phyloP scores from a whole-genome alignment of 129 eudicot genomes.

The Flaveria ramosissima region DNA sequence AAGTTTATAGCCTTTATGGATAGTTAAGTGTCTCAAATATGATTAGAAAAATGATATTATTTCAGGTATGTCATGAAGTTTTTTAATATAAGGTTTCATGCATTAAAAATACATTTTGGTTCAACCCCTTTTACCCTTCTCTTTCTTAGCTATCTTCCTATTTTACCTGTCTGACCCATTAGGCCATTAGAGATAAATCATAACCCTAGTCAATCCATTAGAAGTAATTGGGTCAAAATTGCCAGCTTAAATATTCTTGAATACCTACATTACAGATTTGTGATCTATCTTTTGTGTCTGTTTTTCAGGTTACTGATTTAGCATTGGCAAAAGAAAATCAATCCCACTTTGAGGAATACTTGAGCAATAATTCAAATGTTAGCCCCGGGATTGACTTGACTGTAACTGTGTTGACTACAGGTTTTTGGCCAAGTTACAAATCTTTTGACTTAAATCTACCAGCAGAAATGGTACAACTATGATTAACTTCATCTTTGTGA shows the following conservation, averaged over 20 bases:
- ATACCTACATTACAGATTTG: background rate
- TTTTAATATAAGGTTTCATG: background rate
- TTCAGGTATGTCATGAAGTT: too few species aligned
- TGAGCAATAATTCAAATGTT: slow-evolving; percentile 47
- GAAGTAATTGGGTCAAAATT: background rate
- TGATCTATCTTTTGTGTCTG: background rate
- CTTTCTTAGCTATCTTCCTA: too few species aligned
- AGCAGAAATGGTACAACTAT: slow-evolving; percentile 69
- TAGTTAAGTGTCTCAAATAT: background rate
- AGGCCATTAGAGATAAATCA: background rate
- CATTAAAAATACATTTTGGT: background rate
- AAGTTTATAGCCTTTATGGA: background rate
- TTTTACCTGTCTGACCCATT: background rate
- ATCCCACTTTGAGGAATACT: slow-evolving; percentile 74
- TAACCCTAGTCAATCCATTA: background rate
- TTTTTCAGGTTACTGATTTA: slow-evolving; percentile 76
- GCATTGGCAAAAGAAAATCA: slow-evolving; percentile 88
- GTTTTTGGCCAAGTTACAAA: slow-evolving; percentile 95
- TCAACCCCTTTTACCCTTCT: background rate
- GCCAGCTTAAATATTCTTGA: background rate
- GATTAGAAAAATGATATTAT: background rate
- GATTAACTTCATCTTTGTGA: background rate
- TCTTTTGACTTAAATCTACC: slow-evolving; percentile 84
- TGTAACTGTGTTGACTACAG: slow-evolving; percentile 81
- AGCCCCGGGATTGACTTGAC: slow-evolving; percentile 80